Evolutionary conservation across 2,329 filamentous ascomycete species (phyloP).

Genomic region (Penicillium glabrum): DNA sequence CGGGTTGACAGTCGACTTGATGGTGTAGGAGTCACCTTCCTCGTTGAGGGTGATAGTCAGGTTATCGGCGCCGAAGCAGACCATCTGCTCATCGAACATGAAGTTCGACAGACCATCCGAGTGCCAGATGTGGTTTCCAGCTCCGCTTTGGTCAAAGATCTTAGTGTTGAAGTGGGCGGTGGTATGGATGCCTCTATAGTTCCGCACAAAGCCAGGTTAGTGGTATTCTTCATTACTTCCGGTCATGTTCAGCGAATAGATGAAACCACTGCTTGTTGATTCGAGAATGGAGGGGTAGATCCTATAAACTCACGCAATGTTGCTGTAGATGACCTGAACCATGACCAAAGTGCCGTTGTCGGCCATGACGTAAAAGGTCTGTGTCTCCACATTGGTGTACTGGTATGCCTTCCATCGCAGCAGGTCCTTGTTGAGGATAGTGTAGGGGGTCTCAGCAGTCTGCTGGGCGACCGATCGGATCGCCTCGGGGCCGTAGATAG

Average conservation of each 20-base stretch:
- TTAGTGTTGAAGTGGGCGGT: conserved; percentile 95
- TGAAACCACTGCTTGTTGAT: neutral
- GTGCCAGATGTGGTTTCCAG: conserved; percentile 77
- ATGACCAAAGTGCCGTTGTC: conserved; percentile 76
- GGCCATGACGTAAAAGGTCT: conserved; percentile 86
- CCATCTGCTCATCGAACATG: conserved; percentile 81
- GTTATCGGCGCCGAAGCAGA: conserved; percentile 81
- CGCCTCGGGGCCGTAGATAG: conserved; percentile 86
- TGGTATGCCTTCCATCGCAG: conserved; percentile 80
- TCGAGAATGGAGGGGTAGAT: neutral
- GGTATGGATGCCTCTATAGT: conserved; percentile 74
- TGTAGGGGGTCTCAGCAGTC: conserved; percentile 73
- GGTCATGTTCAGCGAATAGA: too few species aligned
- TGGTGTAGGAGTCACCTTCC: conserved; percentile 76
- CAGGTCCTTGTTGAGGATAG: conserved; percentile 73
- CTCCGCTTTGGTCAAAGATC: conserved; percentile 71
- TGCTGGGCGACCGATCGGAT: conserved; percentile 84
- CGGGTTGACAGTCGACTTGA: conserved; percentile 87
- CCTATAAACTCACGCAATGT: conserved; percentile 71
- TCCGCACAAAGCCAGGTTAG: neutral
- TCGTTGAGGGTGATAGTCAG: conserved; percentile 82
- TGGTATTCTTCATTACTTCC: neutral
- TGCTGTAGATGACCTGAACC: conserved; percentile 95
- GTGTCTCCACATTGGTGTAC: conserved; percentile 88
- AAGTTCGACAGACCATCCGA: conserved; percentile 76